A percentile compares a stretch with the other conserved stretches of the same genome.
Conservation (phyloP, 116 monocot species). For the Zostera marina region DNA sequence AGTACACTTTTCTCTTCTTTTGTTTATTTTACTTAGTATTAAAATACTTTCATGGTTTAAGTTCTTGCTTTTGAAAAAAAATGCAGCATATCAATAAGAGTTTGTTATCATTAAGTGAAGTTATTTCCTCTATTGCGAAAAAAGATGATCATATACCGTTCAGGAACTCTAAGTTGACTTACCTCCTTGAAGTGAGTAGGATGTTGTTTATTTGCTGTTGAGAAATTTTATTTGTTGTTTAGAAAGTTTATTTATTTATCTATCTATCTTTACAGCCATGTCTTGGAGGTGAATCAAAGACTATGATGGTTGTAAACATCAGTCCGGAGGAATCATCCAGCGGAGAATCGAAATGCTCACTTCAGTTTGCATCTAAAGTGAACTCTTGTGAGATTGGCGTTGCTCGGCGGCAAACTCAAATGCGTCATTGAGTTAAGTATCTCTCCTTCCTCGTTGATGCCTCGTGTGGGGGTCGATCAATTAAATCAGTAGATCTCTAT, state of each 20-base stretch:
- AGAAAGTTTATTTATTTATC: neutral
- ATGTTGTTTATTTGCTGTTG: too few species aligned
- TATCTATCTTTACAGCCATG: conserved; percentile 31
- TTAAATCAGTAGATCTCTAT: too few species aligned
- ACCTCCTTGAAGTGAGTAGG: conserved; percentile 39
- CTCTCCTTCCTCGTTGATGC: too few species aligned
- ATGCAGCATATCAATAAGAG: conserved; percentile 67
- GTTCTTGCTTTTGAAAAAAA: neutral
- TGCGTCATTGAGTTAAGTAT: conserved; percentile 1
- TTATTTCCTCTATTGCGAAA: conserved; percentile 45
- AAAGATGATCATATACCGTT: conserved; percentile 67
- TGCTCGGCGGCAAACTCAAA: conserved; percentile 36
- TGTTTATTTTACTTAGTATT: neutral
- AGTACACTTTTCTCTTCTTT: conserved; percentile 11
- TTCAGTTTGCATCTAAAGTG: conserved; percentile 54
- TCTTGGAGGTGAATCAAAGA: conserved; percentile 62
- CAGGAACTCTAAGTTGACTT: conserved; percentile 56
- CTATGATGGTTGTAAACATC: conserved; percentile 71
- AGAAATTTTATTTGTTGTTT: neutral
- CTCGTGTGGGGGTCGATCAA: too few species aligned
- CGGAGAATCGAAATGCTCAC: conserved; percentile 50
- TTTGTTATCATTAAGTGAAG: conserved; percentile 51
- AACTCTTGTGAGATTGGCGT: conserved; percentile 58
- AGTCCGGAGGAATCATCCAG: conserved; percentile 36
- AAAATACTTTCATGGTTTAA: neutral